Evolutionary conservation across 805 yeast genomes (phyloP).

Genomic region (Candida boidinii): DNA sequence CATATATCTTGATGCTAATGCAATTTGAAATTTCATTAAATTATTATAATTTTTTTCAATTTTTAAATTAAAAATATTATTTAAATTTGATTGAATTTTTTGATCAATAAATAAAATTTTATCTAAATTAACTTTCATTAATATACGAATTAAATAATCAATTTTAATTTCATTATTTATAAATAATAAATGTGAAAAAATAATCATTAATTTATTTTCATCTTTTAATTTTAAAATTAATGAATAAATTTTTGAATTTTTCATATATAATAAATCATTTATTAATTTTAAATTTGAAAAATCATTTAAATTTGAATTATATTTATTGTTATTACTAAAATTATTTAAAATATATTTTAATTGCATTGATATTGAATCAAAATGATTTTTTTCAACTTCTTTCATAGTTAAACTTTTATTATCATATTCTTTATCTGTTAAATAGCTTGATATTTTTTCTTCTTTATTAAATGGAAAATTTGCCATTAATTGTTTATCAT

Average conservation of each 20-base stretch:
- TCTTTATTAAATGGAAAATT: no score
- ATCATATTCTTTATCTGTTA: slow-evolving; percentile 7
- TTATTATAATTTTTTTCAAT: slow-evolving; percentile 2
- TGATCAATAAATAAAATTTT: not conserved
- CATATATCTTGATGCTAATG: slow-evolving; percentile 16
- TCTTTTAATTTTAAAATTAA: slow-evolving; percentile 1
- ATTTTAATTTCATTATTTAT: slow-evolving; percentile 7
- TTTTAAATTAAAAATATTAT: slow-evolving; percentile 1
- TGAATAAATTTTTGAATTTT: not conserved
- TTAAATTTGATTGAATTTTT: not conserved
- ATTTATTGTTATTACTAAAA: slow-evolving; percentile 4
- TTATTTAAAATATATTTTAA: slow-evolving; percentile 10
- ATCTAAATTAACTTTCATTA: slow-evolving; percentile 10
- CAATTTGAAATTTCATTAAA: slow-evolving; percentile 11
- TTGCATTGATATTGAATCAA: slow-evolving; percentile 6
- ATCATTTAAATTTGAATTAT: not conserved
- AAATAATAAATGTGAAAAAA: slow-evolving; percentile 14
- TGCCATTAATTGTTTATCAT: no score
- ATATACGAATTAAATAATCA: slow-evolving; percentile 8
- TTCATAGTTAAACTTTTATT: no score
- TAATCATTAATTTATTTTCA: slow-evolving; percentile 9
- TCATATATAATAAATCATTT: slow-evolving; percentile 1
- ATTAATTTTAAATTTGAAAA: not conserved
- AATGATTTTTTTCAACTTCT: slow-evolving; percentile 5
- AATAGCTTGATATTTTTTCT: no score